Evolutionary conservation across 352 stramenopile species (phyloP).

Genomic region (Phytophthora nicotianae): DNA sequence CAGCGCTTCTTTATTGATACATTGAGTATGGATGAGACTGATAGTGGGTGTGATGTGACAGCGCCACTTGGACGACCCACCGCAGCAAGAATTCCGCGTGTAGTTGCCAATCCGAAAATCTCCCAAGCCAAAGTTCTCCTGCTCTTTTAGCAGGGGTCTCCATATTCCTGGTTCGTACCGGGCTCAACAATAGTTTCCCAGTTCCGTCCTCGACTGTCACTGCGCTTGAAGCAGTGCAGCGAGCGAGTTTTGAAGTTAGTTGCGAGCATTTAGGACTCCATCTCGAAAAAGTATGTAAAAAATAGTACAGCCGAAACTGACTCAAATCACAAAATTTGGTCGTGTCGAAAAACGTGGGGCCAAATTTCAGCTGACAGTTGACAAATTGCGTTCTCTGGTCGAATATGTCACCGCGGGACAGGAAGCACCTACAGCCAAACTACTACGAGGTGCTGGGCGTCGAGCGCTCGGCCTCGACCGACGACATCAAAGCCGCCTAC

Average conservation of each 20-base stretch:
- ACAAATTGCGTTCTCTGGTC: not conserved
- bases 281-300: constrained; percentile 28
- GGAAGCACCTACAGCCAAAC: constrained; percentile 43
- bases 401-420: constrained; percentile 17
- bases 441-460: constrained; percentile 73
- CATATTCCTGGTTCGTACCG: constrained; percentile 19
- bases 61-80: constrained; percentile 52
- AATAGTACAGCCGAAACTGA: constrained; percentile 35
- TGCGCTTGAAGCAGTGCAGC: constrained; percentile 28
- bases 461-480: constrained; percentile 56
- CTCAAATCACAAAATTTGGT: constrained; percentile 12
- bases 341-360: constrained; percentile 7
- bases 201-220: constrained; percentile 16
- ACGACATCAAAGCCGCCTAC: constrained; percentile 82
- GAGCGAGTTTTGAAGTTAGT: constrained; percentile 33
- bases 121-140: not conserved
- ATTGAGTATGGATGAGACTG: not conserved
- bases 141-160: constrained; percentile 5
- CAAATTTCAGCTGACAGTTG: constrained; percentile 5
- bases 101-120: constrained; percentile 19
- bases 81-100: constrained; percentile 38
- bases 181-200: constrained; percentile 10
- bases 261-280: constrained; percentile 23
- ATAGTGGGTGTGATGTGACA: constrained; percentile 30
- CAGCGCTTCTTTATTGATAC: not conserved